phyloP scores from a whole-genome alignment of 306 rosid genomes.

The Potentilla sterilis region DNA sequence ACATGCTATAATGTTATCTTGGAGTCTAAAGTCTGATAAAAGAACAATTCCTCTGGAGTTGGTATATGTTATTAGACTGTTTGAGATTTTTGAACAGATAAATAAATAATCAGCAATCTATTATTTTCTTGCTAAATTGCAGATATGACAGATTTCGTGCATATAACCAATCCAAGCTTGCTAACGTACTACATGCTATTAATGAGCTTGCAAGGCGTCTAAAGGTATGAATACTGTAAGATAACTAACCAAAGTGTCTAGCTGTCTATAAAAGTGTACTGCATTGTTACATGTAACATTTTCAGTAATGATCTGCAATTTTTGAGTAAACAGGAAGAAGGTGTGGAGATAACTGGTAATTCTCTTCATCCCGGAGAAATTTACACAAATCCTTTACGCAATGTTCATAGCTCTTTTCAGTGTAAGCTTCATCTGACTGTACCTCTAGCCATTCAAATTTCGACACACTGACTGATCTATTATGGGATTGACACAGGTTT shows the following conservation, averaged over 20 bases:
- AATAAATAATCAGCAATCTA: background rate
- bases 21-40: no score
- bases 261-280: background rate
- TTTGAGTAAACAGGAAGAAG: constrained; percentile 18
- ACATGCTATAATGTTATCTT: no score
- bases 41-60: no score
- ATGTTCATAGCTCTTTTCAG: background rate
- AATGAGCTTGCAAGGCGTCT: constrained; percentile 74
- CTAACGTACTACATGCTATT: constrained; percentile 75
- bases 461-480: background rate
- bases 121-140: constrained; percentile 1
- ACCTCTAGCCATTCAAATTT: background rate
- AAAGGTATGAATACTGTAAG: constrained; percentile 41
- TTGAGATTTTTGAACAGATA: background rate
- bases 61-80: background rate
- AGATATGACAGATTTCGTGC: constrained; percentile 53
- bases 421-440: constrained; percentile 15
- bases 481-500: constrained; percentile 42
- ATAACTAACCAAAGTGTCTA: background rate
- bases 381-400: constrained; percentile 13
- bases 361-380: constrained; percentile 30
- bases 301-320: background rate
- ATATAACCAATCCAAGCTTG: constrained; percentile 82
- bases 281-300: background rate
- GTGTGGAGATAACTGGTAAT: constrained; percentile 24